phyloP scores from a whole-genome alignment of 495 filamentous ascomycete species.

The Paragyromitra xinjiangensis region DNA sequence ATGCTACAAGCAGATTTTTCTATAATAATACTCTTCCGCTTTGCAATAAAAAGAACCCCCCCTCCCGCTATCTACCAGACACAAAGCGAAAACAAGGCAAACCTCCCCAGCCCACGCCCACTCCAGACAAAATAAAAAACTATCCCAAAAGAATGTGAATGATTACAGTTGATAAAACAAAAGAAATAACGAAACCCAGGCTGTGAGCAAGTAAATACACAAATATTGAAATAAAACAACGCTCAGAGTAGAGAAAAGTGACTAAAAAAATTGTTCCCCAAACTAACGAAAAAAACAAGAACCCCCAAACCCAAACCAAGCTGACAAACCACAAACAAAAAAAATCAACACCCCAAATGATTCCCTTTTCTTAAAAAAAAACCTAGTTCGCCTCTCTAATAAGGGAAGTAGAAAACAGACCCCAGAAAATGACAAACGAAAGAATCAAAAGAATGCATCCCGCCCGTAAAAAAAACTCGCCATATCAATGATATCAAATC shows the following conservation, averaged over 20 bases:
- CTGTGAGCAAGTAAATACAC: slow-evolving; percentile 47
- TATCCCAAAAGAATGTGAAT: slow-evolving; percentile 48
- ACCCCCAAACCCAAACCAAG: slow-evolving; percentile 36
- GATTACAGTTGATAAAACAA: slow-evolving; percentile 46
- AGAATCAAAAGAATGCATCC: slow-evolving; percentile 38
- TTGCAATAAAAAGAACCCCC: background rate
- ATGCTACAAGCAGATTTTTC: slow-evolving; percentile 17
- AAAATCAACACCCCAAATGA: slow-evolving; percentile 31
- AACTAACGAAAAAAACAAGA: slow-evolving; percentile 38
- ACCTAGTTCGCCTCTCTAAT: slow-evolving; percentile 48
- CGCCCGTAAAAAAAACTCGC: slow-evolving; percentile 5
- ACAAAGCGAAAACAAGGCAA: slow-evolving; percentile 31
- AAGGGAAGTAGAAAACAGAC: slow-evolving; percentile 47
- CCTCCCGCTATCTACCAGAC: slow-evolving; percentile 22
- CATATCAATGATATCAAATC: slow-evolving; percentile 7
- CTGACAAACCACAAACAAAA: slow-evolving; percentile 40
- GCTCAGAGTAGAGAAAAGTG: slow-evolving; percentile 9
- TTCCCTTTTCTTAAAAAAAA: slow-evolving; percentile 33
- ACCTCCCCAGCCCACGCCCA: slow-evolving; percentile 5
- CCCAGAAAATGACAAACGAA: slow-evolving; percentile 47
- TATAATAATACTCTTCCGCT: slow-evolving; percentile 14
- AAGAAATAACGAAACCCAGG: slow-evolving; percentile 35
- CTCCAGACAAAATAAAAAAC: slow-evolving; percentile 26
- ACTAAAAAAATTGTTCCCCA: slow-evolving; percentile 35
- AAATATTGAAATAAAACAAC: slow-evolving; percentile 35